Conservation (phyloP, 495 filamentous ascomycete species). For the Hypomontagnella monticulosa region DNA sequence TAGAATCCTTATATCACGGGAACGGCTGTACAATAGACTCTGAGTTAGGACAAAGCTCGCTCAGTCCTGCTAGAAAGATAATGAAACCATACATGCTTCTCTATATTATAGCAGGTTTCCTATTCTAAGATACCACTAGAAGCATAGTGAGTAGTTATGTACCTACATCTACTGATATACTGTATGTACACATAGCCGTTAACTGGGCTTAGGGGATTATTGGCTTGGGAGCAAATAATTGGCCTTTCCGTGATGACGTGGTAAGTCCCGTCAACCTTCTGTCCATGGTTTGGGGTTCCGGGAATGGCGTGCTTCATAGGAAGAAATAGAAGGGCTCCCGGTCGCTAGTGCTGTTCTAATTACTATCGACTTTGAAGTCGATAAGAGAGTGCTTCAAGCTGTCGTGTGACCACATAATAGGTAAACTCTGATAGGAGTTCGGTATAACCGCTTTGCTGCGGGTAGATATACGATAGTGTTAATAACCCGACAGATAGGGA, state of each 20-base stretch:
- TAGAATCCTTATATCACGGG: not conserved
- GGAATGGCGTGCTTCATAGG: too few species aligned
- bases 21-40: not conserved
- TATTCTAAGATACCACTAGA: not conserved
- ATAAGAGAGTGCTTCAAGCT: too few species aligned
- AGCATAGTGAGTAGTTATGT: not conserved
- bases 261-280: too few species aligned
- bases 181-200: not conserved
- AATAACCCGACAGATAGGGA: not conserved
- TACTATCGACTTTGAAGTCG: too few species aligned
- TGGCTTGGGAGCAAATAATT: not conserved
- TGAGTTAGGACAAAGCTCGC: not conserved
- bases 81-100: not conserved
- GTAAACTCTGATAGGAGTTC: too few species aligned
- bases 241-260: too few species aligned
- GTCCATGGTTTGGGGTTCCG: too few species aligned
- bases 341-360: too few species aligned
- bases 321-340: too few species aligned
- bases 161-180: too few species aligned
- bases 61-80: not conserved
- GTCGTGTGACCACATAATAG: too few species aligned
- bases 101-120: constrained; percentile 1
- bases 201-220: not conserved
- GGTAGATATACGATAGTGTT: not conserved
- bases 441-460: not conserved